Base-by-base conservation (phyloP, 1,284 basidiomycete species). In the Malassezia caprae region DNA sequence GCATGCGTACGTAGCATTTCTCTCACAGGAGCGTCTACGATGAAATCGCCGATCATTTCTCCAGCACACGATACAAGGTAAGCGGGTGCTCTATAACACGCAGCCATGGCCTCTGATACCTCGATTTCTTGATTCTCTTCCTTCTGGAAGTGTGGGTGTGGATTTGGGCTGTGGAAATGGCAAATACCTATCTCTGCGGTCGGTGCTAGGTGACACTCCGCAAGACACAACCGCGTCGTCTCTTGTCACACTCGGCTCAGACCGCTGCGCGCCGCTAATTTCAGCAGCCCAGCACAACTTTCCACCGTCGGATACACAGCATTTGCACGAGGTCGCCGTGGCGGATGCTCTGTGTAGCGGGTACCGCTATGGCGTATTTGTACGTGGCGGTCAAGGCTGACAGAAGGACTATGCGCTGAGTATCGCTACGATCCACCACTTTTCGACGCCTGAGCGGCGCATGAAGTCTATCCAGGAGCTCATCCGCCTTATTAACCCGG, bases 131-230 rank as follows among this genome's bases (percentile, higher is more conserved):
- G 78, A 80, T 5, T 81, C 80, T 15, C 73, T 96, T 1, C 83
- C 87, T 3, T 76, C 82, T 8, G 85, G 88, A 21, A 86, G 83
- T 73, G 76, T 96, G 21, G 93, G 94, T 5, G 81, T 96, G 13
- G 94, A 99, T 75, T 84, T 89, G 11, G 94, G 94, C 8, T 91
- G 90, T 17, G 94, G 94, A 0, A 99, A 99, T 64, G 94, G 94
- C 42, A 96, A 96, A 80, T 96, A 96, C 75, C 81, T 98, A 1
- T 68, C 67, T 6, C 54, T 73, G 15, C 55, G 67, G 5, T 73
- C 72, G 27, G 59, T 53, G 8, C 51, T 69, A 0, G 57, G 47
- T 6, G 15, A 23, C 15, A 21, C 17, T 2, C 31, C 39, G 2
- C n/a, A 27, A 3, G 30, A 19, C 17, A 23, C 11, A 15, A 43